phyloP scores from a whole-genome alignment of 495 filamentous ascomycete genomes.

The Penicillium alfredii region DNA sequence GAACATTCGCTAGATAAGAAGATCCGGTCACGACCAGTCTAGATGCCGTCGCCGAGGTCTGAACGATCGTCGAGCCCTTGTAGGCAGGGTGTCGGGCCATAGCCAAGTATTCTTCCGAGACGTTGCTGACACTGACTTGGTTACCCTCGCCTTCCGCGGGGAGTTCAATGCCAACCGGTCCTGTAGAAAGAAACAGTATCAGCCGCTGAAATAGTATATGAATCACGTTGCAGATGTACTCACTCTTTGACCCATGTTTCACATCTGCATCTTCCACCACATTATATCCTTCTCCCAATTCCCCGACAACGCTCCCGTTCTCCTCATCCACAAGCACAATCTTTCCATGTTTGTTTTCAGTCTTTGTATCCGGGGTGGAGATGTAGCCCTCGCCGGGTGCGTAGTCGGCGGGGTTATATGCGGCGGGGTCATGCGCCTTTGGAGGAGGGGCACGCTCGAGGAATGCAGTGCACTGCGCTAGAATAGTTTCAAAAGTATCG shows the following conservation, averaged over 20 bases:
- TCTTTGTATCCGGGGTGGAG: constrained; percentile 20
- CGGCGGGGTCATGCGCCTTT: constrained; percentile 39
- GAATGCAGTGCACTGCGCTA: constrained; percentile 93
- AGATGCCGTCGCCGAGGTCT: constrained; percentile 83
- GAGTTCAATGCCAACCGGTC: constrained; percentile 89
- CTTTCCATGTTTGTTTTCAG: constrained; percentile 54
- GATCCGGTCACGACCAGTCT: constrained; percentile 88
- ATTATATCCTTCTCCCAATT: constrained; percentile 75
- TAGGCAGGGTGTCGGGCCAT: constrained; percentile 86
- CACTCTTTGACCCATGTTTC: constrained; percentile 82
- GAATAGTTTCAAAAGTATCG: constrained; percentile 93
- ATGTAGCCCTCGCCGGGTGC: constrained; percentile 74
- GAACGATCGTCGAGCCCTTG: constrained; percentile 76
- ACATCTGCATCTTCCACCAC: constrained; percentile 69
- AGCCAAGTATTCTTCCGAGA: constrained; percentile 71
- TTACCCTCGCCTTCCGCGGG: constrained; percentile 65
- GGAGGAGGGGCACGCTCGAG: constrained; percentile 68
- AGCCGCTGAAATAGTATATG: constrained; percentile 4
- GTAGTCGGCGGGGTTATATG: constrained; percentile 77
- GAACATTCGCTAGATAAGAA: constrained; percentile 65
- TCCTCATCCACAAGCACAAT: constrained; percentile 97
- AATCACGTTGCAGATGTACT: constrained; percentile 12
- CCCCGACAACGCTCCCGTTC: constrained; percentile 89
- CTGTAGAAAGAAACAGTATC: constrained; percentile 27
- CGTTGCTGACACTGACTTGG: constrained; percentile 66